Conservation (phyloP, 768 basidiomycete species). For the Kwoniella dejecticola region DNA sequence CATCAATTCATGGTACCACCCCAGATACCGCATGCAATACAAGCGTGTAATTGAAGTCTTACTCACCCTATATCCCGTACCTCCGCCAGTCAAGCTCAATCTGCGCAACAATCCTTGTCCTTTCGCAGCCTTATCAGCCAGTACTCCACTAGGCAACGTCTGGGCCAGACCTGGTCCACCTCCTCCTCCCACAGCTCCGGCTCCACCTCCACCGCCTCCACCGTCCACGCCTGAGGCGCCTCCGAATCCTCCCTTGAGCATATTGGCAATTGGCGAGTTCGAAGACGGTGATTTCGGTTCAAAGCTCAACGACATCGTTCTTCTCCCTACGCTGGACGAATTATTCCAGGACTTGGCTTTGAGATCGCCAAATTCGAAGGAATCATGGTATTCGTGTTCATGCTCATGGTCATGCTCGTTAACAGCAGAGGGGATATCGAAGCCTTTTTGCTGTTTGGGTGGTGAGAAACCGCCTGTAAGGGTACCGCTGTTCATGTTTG, state of each 20-base stretch:
- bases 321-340: constrained; percentile 8
- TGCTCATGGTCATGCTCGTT: constrained; percentile 23
- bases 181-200: not conserved
- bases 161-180: no score
- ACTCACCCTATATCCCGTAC: constrained; percentile 35
- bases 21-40: no score
- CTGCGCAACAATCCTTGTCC: constrained; percentile 48
- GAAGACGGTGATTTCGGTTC: not conserved
- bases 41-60: not conserved
- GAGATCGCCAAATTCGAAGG: constrained; percentile 50
- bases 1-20: not conserved
- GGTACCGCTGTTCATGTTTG: no score
- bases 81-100: constrained; percentile 40
- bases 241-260: constrained; percentile 28
- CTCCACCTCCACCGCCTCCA: constrained; percentile 1
- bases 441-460: constrained; percentile 22
- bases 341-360: constrained; percentile 29
- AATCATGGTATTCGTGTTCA: constrained; percentile 43
- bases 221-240: not conserved
- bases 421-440: constrained; percentile 18
- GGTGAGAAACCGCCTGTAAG: not conserved
- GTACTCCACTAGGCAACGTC: constrained; percentile 29
- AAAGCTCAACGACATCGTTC: constrained; percentile 31
- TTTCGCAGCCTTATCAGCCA: constrained; percentile 47
- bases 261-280: constrained; percentile 21